These are phyloP conservation scores for Wickerhamiella nectarea DNA, from an alignment of 805 yeast genomes.

Conservation along the genomic window DNA sequence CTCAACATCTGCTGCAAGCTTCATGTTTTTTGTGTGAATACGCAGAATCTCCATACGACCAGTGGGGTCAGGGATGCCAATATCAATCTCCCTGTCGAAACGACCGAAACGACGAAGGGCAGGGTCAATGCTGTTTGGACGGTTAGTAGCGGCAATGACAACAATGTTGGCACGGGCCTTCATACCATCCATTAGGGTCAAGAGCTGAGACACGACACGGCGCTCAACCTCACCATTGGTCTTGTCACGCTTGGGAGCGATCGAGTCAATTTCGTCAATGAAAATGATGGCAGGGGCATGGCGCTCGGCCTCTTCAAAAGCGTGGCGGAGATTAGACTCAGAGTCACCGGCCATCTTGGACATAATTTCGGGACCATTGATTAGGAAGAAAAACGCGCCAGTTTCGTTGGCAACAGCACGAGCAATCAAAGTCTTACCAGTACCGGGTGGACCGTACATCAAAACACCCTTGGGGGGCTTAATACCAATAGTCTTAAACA, in stretches of 20 bases:
- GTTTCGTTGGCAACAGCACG: slow-evolving; percentile 99
- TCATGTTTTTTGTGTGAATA: slow-evolving; percentile 98
- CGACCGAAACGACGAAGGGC: slow-evolving; percentile 78
- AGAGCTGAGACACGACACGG: slow-evolving; percentile 94
- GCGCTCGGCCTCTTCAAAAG: slow-evolving; percentile 98
- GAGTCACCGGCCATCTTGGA: slow-evolving; percentile 99
- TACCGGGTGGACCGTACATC: slow-evolving; percentile 96
- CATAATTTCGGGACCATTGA: slow-evolving; percentile 99
- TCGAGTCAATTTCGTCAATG: slow-evolving; percentile 96
- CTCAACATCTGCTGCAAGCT: slow-evolving; percentile 87
- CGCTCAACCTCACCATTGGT: slow-evolving; percentile 99
- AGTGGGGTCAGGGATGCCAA: slow-evolving; percentile 92
- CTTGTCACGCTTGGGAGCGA: slow-evolving; percentile 99
- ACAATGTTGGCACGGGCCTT: slow-evolving; percentile 97
- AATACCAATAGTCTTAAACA: slow-evolving; percentile 94
- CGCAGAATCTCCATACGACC: slow-evolving; percentile 95
- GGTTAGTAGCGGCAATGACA: slow-evolving; percentile 93
- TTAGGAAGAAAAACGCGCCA: slow-evolving; percentile 95
- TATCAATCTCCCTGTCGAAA: slow-evolving; percentile 75
- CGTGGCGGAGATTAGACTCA: slow-evolving; percentile 91
- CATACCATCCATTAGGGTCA: slow-evolving; percentile 99
- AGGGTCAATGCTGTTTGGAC: slow-evolving; percentile 78
- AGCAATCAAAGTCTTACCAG: slow-evolving; percentile 98
- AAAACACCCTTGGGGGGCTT: slow-evolving; percentile 97
- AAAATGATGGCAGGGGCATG: slow-evolving; percentile 95